phyloP scores from a whole-genome alignment of 2,329 filamentous ascomycete species.

The Ploettnerulaceae sp. region DNA sequence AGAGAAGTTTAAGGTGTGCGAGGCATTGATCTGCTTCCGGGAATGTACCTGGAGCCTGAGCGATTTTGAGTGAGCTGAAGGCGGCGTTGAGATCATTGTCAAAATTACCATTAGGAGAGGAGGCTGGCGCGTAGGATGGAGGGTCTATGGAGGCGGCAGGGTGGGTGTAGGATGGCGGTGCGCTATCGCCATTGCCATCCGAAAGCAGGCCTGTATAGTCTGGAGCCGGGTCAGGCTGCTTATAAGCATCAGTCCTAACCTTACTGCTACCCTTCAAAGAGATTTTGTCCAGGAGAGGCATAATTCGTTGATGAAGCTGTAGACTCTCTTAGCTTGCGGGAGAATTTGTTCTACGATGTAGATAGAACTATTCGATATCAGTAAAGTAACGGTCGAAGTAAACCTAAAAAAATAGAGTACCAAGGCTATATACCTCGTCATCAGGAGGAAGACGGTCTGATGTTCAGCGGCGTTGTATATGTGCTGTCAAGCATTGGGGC shows the following conservation, averaged over 20 bases:
- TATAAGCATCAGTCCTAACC: slow-evolving; percentile 3
- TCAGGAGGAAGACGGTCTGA: too few relatives aligned
- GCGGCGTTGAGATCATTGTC: slow-evolving; percentile 30
- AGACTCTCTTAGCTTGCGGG: too few relatives aligned
- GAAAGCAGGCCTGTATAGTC: neutral
- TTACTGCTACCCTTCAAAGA: slow-evolving; percentile 14
- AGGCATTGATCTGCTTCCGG: slow-evolving; percentile 56
- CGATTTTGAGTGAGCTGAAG: slow-evolving; percentile 38
- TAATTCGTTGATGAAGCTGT: slow-evolving; percentile 5
- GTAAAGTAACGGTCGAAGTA: too few relatives aligned
- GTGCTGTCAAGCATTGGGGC: too few relatives aligned
- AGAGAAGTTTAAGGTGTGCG: slow-evolving; percentile 69
- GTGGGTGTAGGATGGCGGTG: slow-evolving; percentile 1
- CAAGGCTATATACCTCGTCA: too few relatives aligned
- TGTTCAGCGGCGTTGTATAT: too few relatives aligned
- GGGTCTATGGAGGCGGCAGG: slow-evolving; percentile 3
- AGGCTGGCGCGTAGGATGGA: slow-evolving; percentile 20
- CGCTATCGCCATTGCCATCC: slow-evolving; percentile 4
- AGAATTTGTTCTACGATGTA: too few relatives aligned
- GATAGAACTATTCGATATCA: too few relatives aligned
- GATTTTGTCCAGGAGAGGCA: slow-evolving; percentile 20
- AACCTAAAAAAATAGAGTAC: too few relatives aligned
- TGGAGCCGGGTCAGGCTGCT: slow-evolving; percentile 1
- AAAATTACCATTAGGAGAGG: slow-evolving; percentile 13
- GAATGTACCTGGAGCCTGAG: slow-evolving; percentile 25